Base-by-base conservation (phyloP, 2,329 filamentous ascomycete genomes). In the Ophiocordyceps camponoti-leonardi region DNA sequence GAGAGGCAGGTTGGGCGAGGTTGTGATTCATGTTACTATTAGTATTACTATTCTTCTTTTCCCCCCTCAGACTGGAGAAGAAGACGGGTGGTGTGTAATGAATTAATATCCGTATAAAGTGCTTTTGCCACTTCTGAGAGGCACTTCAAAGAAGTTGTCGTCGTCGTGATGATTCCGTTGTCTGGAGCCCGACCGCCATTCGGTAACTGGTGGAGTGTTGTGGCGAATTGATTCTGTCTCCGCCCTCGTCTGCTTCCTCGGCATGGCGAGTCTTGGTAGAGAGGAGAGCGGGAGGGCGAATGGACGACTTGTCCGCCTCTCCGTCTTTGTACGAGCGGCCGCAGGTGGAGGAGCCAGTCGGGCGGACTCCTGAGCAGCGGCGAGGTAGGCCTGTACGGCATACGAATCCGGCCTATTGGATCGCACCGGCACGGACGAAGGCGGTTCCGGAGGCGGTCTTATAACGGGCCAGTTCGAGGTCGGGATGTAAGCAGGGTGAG, bases 401-500 rank as follows among this genome's bases (percentile, higher is more conserved):
- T 63, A 67, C 0, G 58, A 60, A 41, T 61, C 56, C 0, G 57
- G 53, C 0, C 48, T 54, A 13, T 56, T 52, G 19, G 55, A 49
- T 23, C 48, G 51, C 12, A 47, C 37, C 20, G 41, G 52, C 18
- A 41, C 48, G 4, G 51, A 47, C 2, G 49, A 48, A 2, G 49
- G 44, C 13, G 49, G 49, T 2, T 19, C n/a, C 10, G n/a, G 18
- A 39, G 35, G 35, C 2, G 35, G 35, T 47, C 41, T 22, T 40
- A 46, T 2, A 16, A 42, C 28, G 40, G 28, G 31, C 44, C 23
- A 45, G 10, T 1, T 8, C 3, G 44, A 23, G 18, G 30, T 30
- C 6, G 48, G 44, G 2, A 46, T 61, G 44, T 73, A 74, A 0
- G 71, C 71, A 0, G 64, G 66, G 48, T 74, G 71, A 0, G 67